These are phyloP conservation scores for Calycina herbarum DNA, from an alignment of 2,329 filamentous ascomycete species.

Conservation along the genomic window DNA sequence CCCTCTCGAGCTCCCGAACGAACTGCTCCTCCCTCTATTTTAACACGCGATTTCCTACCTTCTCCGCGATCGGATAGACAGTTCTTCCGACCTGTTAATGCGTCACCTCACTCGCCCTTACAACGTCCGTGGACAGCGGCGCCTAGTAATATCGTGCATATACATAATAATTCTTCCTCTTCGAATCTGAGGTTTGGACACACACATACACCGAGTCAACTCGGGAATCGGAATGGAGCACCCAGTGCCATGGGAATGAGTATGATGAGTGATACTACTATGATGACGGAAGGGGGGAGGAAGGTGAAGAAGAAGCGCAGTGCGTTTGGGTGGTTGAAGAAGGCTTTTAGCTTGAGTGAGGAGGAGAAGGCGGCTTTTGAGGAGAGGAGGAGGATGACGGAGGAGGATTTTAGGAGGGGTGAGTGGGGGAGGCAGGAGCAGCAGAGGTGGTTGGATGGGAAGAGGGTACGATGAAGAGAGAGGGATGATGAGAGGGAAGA, in stretches of 20 bases:
- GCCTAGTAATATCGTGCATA: conserved; percentile 29
- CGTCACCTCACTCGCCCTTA: conserved; percentile 62
- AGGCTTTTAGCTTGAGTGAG: conserved; percentile 65
- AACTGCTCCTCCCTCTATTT: conserved; percentile 15
- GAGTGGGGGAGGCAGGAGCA: too few relatives aligned
- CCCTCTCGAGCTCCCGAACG: conserved; percentile 10
- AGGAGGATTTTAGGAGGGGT: conserved; percentile 17
- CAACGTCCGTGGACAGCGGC: conserved; percentile 44
- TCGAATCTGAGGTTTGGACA: conserved; percentile 42
- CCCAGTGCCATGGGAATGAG: conserved; percentile 44
- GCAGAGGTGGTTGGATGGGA: too few relatives aligned
- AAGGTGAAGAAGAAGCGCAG: conserved; percentile 66
- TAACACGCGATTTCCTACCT: conserved; percentile 25
- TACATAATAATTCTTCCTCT: conserved; percentile 47
- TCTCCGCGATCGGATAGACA: conserved; percentile 53
- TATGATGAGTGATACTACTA: conserved; percentile 54
- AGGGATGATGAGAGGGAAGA: too few relatives aligned
- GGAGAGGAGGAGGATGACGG: conserved; percentile 44
- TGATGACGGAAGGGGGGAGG: conserved; percentile 40
- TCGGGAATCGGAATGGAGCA: conserved; percentile 32
- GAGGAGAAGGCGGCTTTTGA: conserved; percentile 62
- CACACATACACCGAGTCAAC: conserved; percentile 23
- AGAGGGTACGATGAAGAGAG: too few relatives aligned
- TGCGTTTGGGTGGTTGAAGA: conserved; percentile 68
- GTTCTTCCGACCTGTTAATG: conserved; percentile 61